phyloP scores from a whole-genome alignment of 2,329 filamentous ascomycete species.

The Fusarium citri region DNA sequence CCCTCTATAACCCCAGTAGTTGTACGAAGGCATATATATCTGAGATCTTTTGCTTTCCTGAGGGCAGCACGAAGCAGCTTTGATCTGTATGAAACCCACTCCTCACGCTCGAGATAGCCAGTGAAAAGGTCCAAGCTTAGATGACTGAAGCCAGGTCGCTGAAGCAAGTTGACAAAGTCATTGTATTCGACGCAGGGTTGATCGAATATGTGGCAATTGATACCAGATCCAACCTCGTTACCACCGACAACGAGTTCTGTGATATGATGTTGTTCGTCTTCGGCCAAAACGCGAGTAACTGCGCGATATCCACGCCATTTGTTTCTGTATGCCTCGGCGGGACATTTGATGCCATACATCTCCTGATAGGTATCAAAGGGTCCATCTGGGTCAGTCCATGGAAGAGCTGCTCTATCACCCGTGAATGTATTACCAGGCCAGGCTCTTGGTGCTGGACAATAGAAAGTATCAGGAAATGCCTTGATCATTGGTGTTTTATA shows the following conservation, averaged over 20 bases:
- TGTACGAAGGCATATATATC: neutral
- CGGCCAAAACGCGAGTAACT: neutral
- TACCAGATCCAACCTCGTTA: neutral
- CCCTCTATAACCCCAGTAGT: neutral
- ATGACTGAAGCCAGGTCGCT: neutral
- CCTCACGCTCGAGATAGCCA: neutral
- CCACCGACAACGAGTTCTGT: slow-evolving; percentile 2
- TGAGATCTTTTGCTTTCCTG: neutral
- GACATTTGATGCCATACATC: neutral
- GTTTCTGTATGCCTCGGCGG: neutral
- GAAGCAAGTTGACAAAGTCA: neutral
- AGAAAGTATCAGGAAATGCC: neutral
- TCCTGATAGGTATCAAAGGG: neutral
- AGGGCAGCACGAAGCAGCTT: neutral
- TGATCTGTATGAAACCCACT: neutral
- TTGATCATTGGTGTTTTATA: slow-evolving; percentile 1
- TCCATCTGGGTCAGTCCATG: neutral
- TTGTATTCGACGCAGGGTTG: neutral
- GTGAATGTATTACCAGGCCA: neutral
- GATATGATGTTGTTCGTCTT: neutral
- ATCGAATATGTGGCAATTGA: slow-evolving; percentile 7
- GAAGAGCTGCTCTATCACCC: neutral
- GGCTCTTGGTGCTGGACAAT: neutral
- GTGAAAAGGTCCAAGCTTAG: neutral
- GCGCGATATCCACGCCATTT: slow-evolving; percentile 6